phyloP scores from a whole-genome alignment of 2,329 filamentous ascomycete species.

The Verticillium longisporum region DNA sequence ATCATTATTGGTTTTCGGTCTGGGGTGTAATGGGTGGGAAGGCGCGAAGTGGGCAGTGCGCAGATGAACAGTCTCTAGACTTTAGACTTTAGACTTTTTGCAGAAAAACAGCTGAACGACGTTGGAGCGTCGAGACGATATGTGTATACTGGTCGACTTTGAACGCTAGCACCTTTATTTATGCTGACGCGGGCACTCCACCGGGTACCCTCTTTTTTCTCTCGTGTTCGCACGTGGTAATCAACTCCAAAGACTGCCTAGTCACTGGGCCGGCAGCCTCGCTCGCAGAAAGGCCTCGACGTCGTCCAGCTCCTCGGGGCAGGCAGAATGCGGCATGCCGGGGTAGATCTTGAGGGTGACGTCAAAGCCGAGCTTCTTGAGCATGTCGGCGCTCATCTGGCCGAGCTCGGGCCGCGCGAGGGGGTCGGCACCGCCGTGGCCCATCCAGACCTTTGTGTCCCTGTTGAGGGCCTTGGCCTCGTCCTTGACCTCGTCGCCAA shows the following conservation, averaged over 20 bases:
- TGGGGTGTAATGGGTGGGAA: background rate
- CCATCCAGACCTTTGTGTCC: slow-evolving; percentile 81
- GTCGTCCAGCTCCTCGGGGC: slow-evolving; percentile 72
- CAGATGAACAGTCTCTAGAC: background rate
- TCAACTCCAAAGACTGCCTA: background rate
- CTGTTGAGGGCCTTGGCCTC: slow-evolving; percentile 46
- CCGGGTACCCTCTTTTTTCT: background rate
- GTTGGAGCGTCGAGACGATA: background rate
- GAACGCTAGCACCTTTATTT: background rate
- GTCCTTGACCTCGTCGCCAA: slow-evolving; percentile 32
- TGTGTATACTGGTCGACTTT: background rate
- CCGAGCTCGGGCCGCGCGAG: slow-evolving; percentile 68
- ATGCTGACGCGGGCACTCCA: background rate
- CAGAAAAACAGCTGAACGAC: background rate
- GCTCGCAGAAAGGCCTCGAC: slow-evolving; percentile 55
- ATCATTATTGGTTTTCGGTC: background rate
- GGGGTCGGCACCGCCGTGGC: slow-evolving; percentile 72
- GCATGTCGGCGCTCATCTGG: slow-evolving; percentile 54
- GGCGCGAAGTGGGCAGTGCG: background rate
- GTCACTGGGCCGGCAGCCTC: slow-evolving; percentile 31
- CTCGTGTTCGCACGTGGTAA: background rate
- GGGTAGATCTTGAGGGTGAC: slow-evolving; percentile 71
- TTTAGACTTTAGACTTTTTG: background rate
- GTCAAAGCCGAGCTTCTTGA: slow-evolving; percentile 65
- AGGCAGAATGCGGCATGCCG: slow-evolving; percentile 71